Percentiles rank a stretch among this genome's conserved stretches.
Conservation (phyloP, 176 grass and related monocot genomes). For the Triticum monococcum region DNA sequence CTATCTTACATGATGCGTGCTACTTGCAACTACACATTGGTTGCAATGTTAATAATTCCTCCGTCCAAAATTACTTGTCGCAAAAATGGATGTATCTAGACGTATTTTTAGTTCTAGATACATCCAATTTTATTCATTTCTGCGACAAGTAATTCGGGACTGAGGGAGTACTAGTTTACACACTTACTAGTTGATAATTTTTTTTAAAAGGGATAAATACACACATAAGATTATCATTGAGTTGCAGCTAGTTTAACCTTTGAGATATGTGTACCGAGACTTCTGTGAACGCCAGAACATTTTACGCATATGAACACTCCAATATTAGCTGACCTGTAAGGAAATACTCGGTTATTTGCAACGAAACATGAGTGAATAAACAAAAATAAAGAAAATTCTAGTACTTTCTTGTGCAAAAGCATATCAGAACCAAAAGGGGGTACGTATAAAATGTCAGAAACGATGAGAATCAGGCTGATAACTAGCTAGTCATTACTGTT, state of each 20-base stretch:
- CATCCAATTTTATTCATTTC: too few relatives aligned
- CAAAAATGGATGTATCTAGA: too few relatives aligned
- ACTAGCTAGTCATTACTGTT: neutral
- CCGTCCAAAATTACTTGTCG: too few relatives aligned
- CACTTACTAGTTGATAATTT: neutral
- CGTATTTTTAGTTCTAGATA: too few relatives aligned
- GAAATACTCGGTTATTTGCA: neutral
- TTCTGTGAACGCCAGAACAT: slow-evolving; percentile 75
- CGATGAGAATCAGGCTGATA: neutral
- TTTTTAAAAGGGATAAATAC: neutral
- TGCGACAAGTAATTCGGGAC: too few relatives aligned
- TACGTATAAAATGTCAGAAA: neutral
- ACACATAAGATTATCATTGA: slow-evolving; percentile 4
- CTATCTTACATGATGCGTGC: neutral
- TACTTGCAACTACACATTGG: neutral
- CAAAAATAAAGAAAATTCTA: neutral
- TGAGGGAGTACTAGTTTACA: neutral
- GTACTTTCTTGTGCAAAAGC: neutral
- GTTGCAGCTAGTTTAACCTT: slow-evolving; percentile 45
- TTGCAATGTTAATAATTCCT: too few relatives aligned
- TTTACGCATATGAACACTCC: slow-evolving; percentile 82
- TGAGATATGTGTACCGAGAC: slow-evolving; percentile 73
- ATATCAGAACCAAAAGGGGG: neutral
- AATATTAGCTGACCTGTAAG: slow-evolving; percentile 62
- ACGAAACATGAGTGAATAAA: neutral